Base-by-base conservation (phyloP, 352 stramenopile genomes). In the Globisporangium splendens region DNA sequence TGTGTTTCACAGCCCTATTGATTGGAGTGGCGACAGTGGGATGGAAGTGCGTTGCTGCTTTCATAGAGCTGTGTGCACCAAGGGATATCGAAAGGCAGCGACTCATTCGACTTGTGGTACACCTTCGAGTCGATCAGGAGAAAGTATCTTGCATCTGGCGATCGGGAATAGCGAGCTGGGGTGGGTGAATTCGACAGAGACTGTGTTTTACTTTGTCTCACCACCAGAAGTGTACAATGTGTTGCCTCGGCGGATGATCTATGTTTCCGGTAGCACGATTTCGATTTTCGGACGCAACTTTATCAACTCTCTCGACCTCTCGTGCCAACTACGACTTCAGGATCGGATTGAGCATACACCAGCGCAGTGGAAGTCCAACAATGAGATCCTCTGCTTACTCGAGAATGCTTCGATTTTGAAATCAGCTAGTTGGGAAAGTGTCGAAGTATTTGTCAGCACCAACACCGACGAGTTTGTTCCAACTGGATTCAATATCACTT, bases 401-500 rank as follows among this genome's bases (percentile, higher is more conserved):
- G 46, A 33, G 1, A 42, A 55, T 4, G 31, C 14, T 13, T 21
- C 21, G 0, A n/a, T 14, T 31, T 31, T 31, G 7, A 18, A 22
- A n/a, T 8, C 52, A 28, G 10, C 6, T 4, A 17, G 10, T 8
- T 13, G 24, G 15, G 60, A 61, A 41, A 15, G 18, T 17, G 53
- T 42, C 31, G 22, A 73, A 54, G 49, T 81, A 14, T n/a, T 75
- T 0, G 4, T 83, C 50, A 43, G 49, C 31, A 13, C 59, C 24
- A 59, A 65, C 24, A 54, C 51, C 4, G 17, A 63, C 11, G 69
- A 67, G 8, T 31, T 54, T 8, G 49, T 73, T 10, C 48, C 53
- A 8, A 69, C 71, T 8, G 69, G 71, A 1, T 72, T 77, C 31
- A 81, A 83, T 22, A n/a, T 81, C 31, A 77, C 69, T 0, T 48